Evolutionary conservation across 202 grass and related monocot genomes (phyloP), one percentile per base, ranked within the genome.

Genomic region (Miscanthus sacchariflorus): DNA sequence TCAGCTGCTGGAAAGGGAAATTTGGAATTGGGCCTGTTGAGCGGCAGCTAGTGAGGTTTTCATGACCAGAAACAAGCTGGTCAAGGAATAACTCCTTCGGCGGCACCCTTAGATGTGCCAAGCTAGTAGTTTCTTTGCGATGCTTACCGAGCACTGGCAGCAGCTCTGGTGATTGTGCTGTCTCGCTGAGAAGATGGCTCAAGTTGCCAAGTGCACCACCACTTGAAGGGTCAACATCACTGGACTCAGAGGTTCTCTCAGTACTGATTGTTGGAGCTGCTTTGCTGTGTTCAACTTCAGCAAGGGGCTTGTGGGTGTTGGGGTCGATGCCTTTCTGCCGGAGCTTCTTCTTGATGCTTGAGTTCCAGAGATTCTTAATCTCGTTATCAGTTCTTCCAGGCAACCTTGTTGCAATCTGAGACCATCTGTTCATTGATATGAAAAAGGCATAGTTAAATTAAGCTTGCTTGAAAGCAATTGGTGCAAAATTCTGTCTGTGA

Each of bases 311-410:
- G 79, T 95, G 91, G 84, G 84, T 93, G 85, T 89, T 88, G 21
- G 80, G 89, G 83, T 90, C 89, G 21, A 93, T 84, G 46, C 87
- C 93, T 61, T 87, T 81, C 85, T 85, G 85, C 43, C 89, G 81
- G 46, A 95, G 73, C 87, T 93, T 93, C 83, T 95, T 98, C 83
- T 98, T 98, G 79, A 95, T 84, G 80, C 91, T 90, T 30, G 90
- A 98, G 68, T 98, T 98, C 95, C 95, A 98, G 3, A 92, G 87
- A 82, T 98, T 98, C 87, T 98, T 98, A 67, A 98, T 98, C 80
- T 98, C 95, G 44, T 98, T 98, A 49, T 98, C 95, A 11, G 95
- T 98, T 89, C 95, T 93, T 88, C 93, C 95, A 40, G 93, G 93
- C 72, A 98, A 82, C 21, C 84, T 86, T 68, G 87, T 79, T 40